Evolutionary conservation across 1,284 basidiomycete genomes (phyloP).

Genomic region (Stereum hirsutum): DNA sequence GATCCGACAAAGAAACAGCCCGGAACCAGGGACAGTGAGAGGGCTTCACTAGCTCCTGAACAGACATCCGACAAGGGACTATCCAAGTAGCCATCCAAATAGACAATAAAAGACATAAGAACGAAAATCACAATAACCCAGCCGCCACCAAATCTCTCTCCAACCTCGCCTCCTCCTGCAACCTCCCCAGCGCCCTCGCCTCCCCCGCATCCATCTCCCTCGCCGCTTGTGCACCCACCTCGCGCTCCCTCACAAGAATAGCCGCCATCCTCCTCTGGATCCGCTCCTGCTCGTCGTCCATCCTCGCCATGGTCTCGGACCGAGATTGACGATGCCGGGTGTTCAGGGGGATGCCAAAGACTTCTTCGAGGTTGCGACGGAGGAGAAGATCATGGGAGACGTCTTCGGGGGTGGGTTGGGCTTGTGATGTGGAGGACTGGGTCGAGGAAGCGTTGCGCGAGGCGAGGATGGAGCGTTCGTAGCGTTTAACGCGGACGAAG

Average conservation of each 20-base stretch:
- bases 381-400: constrained; percentile 35
- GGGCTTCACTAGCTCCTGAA: too few species aligned
- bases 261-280: neutral
- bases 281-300: too few species aligned
- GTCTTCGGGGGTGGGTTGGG: constrained; percentile 28
- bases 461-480: constrained; percentile 56
- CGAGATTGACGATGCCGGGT: neutral
- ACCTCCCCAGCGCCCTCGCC: neutral
- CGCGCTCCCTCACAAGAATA: neutral
- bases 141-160: constrained; percentile 12
- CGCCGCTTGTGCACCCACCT: neutral
- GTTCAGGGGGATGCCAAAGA: constrained; percentile 30
- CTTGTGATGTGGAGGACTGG: too few species aligned
- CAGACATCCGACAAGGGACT: too few species aligned
- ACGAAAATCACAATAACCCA: constrained; percentile 13
- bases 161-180: constrained; percentile 11
- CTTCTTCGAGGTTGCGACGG: constrained; percentile 35
- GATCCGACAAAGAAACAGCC: too few species aligned
- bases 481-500: constrained; percentile 80
- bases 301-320: neutral
- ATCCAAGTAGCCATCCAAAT: too few species aligned
- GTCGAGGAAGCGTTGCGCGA: constrained; percentile 17
- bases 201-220: neutral
- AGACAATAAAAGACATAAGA: too few species aligned
- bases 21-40: too few species aligned